Base-by-base conservation (phyloP, 108 stramenopile species). In the Fistulifera solaris region DNA sequence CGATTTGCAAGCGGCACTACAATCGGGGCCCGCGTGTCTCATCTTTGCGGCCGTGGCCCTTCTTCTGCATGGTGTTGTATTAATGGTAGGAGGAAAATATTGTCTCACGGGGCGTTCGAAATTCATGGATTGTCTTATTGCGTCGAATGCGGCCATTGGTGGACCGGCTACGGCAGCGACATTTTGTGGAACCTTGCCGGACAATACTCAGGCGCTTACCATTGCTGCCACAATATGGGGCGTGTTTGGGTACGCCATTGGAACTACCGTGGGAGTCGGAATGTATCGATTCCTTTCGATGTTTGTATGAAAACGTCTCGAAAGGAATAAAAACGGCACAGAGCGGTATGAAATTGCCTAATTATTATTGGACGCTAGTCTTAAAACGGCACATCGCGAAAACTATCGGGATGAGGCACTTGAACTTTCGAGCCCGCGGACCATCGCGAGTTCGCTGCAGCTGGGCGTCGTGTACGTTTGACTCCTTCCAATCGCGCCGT, bases 81-180 rank as follows among this genome's bases (percentile, higher is more conserved):
- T 66, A 0, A 17, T 79, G 5, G 65, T 5, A 74, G 74, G 17
- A 67, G 66, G 19, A 41, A 53, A 1, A 2, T 63, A 5, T 43
- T 38, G 13, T 38, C 68, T 18, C 52, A 50, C 19, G 48, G 40
- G 25, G 51, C 23, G 42, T 54, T 49, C 14, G 35, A 75, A 35
- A 19, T 55, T 77, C 62, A 72, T 81, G 57, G 85, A 89, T 63
- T 44, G 81, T 11, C 66, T 81, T 48, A 73, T 80, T 27, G 87
- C 87, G 35, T 80, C 78, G 11, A 89, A 89, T 59, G 87, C 83
- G n/a, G 87, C 83, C 2, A 83, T 89, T 28, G 87, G 83, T 17
- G 87, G 87, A 7, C 80, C 87, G 0, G 73, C 77, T 11, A 89
- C 87, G 0, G 87, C 87, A 2, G 87, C 83, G 10, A 76, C 81